Evolutionary conservation across 2,329 filamentous ascomycete genomes (phyloP).

Genomic region (Coleophoma crateriformis): DNA sequence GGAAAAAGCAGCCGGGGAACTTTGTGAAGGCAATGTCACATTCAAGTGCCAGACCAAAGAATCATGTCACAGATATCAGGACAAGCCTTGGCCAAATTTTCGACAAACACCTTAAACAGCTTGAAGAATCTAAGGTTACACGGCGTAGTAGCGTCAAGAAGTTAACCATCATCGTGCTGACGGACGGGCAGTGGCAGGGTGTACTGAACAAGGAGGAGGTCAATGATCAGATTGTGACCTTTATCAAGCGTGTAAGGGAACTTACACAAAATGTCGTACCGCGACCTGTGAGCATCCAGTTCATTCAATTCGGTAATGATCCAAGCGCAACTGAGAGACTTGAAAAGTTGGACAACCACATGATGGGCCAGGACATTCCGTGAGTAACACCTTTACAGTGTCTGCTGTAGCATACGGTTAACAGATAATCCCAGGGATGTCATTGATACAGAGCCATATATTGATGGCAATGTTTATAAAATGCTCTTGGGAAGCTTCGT

Average conservation of each 20-base stretch:
- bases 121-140: not conserved
- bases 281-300: slow-evolving; percentile 24
- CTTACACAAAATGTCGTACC: not conserved
- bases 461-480: slow-evolving; percentile 22
- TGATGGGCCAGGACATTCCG: too few species aligned
- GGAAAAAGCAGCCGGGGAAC: not conserved
- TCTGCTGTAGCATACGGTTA: too few species aligned
- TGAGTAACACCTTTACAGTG: slow-evolving; percentile 9
- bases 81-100: slow-evolving; percentile 7
- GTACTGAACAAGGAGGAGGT: slow-evolving; percentile 4
- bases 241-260: slow-evolving; percentile 1
- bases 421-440: too few species aligned
- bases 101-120: slow-evolving; percentile 5
- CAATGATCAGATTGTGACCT: slow-evolving; percentile 5
- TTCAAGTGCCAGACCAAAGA: not conserved
- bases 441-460: slow-evolving; percentile 23
- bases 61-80: slow-evolving; percentile 7
- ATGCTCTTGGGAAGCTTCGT: slow-evolving; percentile 26
- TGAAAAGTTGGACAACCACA: slow-evolving; percentile 12
- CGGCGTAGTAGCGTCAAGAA: slow-evolving; percentile 2
- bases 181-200: slow-evolving; percentile 14
- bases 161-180: slow-evolving; percentile 13
- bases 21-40: slow-evolving; percentile 5
- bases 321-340: slow-evolving; percentile 13
- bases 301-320: slow-evolving; percentile 24